Base-by-base conservation (phyloP, 1,284 basidiomycete genomes). In the Filobasidium uniguttulatum region DNA sequence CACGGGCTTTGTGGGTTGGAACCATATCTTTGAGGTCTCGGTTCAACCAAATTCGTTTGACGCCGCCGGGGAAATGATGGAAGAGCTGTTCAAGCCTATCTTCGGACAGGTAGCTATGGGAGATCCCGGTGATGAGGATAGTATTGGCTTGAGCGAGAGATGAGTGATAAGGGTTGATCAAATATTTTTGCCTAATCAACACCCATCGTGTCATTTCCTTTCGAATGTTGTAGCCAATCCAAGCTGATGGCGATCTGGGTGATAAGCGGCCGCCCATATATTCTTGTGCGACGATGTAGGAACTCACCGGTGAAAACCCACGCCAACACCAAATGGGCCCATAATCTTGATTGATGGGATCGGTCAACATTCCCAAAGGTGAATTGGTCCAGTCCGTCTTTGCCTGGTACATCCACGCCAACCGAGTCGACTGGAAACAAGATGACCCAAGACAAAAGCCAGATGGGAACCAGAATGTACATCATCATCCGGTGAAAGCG, bases 41-140 rank as follows among this genome's bases (percentile, higher is more conserved):
- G 59, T 79, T 80, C 48, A 87, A 69, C 85, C 84, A 87, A 37
- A 87, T 76, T 44, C 76, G 72, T 62, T 81, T 78, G n/a, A 84
- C 75, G 0, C 84, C 83, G 14, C 83, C 84, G 5, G 83, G 83
- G 1, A 86, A 73, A 59, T 82, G 79, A 35, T 74, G 74, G 50
- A 80, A 81, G 46, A 84, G 77, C 47, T 75, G 72, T 25, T 73
- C 72, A 31, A 87, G 71, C 55, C 78, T 76, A 17, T 71, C 68
- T 61, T 83, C 78, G 52, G 75, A 75, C 31, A 77, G 72, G 49
- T 81, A 72, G 44, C 77, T 73, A 15, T 77, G 73, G 1, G 83
- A 82, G 9, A 87, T 76, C 43, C 78, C 77, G 0, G 82, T 84
- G 55, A 87, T 75, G 41, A 88, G 76, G 3, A 88, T 80, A 0